A percentile compares a stretch with the other conserved stretches of the same genome.
Evolutionary conservation across 2,329 filamentous ascomycete genomes (phyloP).

Genomic region (Cadophora sp.): DNA sequence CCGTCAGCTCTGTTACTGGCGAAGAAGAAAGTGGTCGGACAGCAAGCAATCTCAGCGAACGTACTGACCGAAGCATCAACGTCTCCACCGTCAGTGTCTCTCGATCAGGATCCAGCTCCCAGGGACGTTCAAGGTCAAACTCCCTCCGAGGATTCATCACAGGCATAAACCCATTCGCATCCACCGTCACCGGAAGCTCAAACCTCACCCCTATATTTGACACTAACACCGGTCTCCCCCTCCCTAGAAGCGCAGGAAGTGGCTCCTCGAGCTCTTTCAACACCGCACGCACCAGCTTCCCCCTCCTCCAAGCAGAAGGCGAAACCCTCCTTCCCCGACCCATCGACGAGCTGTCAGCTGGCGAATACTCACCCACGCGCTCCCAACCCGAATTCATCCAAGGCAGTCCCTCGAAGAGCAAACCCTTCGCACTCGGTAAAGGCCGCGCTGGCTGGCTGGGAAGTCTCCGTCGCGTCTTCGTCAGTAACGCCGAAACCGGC

Average conservation of each 20-base stretch:
- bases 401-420: conserved; percentile 63
- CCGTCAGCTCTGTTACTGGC: conserved; percentile 36
- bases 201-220: conserved; percentile 35
- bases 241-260: conserved; percentile 39
- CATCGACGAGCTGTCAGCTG: conserved; percentile 25
- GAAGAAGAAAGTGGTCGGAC: conserved; percentile 45
- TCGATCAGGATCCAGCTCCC: conserved; percentile 41
- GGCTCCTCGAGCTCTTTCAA: conserved; percentile 38
- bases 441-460: conserved; percentile 62
- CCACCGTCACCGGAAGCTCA: conserved; percentile 30
- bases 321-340: conserved; percentile 42
- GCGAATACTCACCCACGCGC: conserved; percentile 35
- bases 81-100: conserved; percentile 37
- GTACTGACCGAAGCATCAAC: conserved; percentile 42
- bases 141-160: conserved; percentile 43
- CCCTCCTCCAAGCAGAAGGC: conserved; percentile 40
- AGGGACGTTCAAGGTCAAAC: conserved; percentile 39
- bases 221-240: conserved; percentile 21
- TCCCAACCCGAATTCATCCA: conserved; percentile 41
- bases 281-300: conserved; percentile 44
- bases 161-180: conserved; percentile 40
- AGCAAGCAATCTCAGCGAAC: conserved; percentile 46
- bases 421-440: conserved; percentile 45
- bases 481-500: conserved; percentile 19
- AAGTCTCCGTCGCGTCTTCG: conserved; percentile 57